Conservation (phyloP, 2,329 filamentous ascomycete genomes). For the Calonectria pseudoreteaudii region DNA sequence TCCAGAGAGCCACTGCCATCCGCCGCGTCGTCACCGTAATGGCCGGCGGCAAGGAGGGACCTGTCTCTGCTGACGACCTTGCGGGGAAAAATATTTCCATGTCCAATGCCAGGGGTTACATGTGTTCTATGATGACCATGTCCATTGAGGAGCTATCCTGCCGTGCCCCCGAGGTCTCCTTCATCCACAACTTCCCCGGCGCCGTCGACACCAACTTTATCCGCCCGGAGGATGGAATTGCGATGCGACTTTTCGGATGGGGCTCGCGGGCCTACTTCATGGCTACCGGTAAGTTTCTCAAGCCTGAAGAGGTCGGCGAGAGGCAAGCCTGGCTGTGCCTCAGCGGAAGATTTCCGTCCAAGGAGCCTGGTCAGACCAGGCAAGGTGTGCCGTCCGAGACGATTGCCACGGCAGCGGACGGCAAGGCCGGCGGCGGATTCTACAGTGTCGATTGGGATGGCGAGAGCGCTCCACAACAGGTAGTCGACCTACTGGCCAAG, state of each 20-base stretch:
- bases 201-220: conserved; percentile 43
- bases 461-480: conserved; percentile 29
- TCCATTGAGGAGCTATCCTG: conserved; percentile 39
- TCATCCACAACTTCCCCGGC: conserved; percentile 47
- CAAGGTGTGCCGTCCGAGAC: conserved; percentile 4
- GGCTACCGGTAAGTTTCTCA: conserved; percentile 26
- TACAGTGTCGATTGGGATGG: conserved; percentile 41
- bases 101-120: conserved; percentile 34
- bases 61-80: conserved; percentile 39
- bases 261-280: conserved; percentile 21
- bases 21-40: conserved; percentile 43
- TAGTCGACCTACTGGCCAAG: conserved; percentile 28
- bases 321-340: conserved; percentile 40
- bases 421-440: conserved; percentile 34
- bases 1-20: conserved; percentile 46
- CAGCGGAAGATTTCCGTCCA: conserved; percentile 33
- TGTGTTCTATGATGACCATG: conserved; percentile 40
- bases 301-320: conserved; percentile 39
- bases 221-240: conserved; percentile 30
- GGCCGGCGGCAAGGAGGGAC: conserved; percentile 36
- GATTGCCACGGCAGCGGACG: conserved; percentile 33
- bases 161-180: conserved; percentile 39
- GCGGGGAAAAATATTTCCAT: conserved; percentile 36
- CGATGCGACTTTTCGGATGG: conserved; percentile 34
- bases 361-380: neutral